These are phyloP conservation scores for Medicago truncatula DNA, from an alignment of 306 rosid species.

Conservation along the genomic window MtrunA17r5.0-ANR NC_053043.1:20474001-20474500, in stretches of 20 bases:
- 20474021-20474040: constrained; percentile 73
- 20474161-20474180: background rate
- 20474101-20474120: background rate
- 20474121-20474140: background rate
- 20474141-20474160: background rate
- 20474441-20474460: too few relatives aligned
- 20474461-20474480: background rate
- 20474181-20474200: background rate
- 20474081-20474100: background rate
- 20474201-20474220: background rate
- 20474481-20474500: background rate
- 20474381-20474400: too few relatives aligned
- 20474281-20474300: background rate
- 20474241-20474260: too few relatives aligned
- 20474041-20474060: background rate
- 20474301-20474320: background rate
- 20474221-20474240: background rate
- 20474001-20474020: constrained; percentile 81
- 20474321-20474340: background rate
- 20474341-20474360: background rate
- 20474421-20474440: too few relatives aligned
- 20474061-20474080: background rate
- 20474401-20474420: too few relatives aligned
- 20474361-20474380: too few relatives aligned
- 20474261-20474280: too few relatives aligned